Conservation (phyloP, 2,329 filamentous ascomycete species). For the Pyricularia pennisetigena region DNA sequence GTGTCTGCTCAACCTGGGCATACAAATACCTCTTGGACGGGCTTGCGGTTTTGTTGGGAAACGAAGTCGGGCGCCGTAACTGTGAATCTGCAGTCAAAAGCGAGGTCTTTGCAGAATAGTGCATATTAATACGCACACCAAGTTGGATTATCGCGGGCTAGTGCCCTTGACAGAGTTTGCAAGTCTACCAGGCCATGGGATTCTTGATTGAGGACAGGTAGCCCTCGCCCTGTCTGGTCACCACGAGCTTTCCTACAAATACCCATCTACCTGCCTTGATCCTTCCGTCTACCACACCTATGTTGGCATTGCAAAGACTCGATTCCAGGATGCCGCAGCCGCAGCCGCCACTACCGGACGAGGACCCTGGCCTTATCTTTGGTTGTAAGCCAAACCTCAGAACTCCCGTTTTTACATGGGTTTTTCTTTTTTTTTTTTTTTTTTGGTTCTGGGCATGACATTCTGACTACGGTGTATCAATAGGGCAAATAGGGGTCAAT, state of each 20-base stretch:
- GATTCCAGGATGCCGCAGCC: slow-evolving; percentile 47
- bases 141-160: neutral
- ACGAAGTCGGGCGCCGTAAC: neutral
- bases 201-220: slow-evolving; percentile 2
- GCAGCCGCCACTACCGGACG: slow-evolving; percentile 28
- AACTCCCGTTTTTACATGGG: slow-evolving; percentile 27
- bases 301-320: slow-evolving; percentile 44
- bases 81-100: neutral
- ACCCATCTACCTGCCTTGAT: neutral
- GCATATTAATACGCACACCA: neutral
- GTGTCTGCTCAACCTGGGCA: neutral
- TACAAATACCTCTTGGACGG: neutral
- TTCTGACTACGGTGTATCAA: neutral
- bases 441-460: neutral
- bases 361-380: slow-evolving; percentile 48
- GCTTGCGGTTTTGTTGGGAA: neutral
- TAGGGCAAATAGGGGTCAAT: neutral
- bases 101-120: neutral
- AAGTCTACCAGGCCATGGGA: neutral
- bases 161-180: neutral
- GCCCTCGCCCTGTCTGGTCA: neutral
- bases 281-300: slow-evolving; percentile 29
- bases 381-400: slow-evolving; percentile 61
- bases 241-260: neutral
- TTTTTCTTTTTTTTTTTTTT: no score